Evolutionary conservation across 1,284 basidiomycete species (phyloP).

Genomic region (Puccinia horiana): DNA sequence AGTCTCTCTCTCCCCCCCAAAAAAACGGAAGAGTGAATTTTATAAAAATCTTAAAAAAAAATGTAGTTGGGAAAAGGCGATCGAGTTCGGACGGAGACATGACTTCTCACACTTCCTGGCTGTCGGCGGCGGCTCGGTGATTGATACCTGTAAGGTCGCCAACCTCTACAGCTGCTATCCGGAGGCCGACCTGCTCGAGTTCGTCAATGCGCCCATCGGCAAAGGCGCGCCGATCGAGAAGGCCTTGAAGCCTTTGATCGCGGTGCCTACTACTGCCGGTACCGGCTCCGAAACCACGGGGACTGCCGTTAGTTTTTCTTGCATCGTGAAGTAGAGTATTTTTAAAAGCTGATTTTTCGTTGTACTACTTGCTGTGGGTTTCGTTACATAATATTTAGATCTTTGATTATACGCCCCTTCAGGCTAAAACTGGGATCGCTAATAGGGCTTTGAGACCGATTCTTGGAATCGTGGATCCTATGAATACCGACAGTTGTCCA

Average conservation of each 20-base stretch:
- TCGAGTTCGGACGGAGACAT: slow-evolving; percentile 78
- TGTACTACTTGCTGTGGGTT: too few relatives aligned
- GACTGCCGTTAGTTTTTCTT: slow-evolving; percentile 65
- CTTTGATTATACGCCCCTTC: slow-evolving; percentile 80
- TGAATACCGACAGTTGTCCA: slow-evolving; percentile 81
- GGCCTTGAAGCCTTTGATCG: slow-evolving; percentile 79
- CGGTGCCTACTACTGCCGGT: slow-evolving; percentile 91
- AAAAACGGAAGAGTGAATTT: not conserved
- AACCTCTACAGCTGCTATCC: slow-evolving; percentile 80
- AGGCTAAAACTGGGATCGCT: slow-evolving; percentile 95
- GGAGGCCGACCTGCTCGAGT: slow-evolving; percentile 82
- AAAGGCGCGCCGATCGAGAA: slow-evolving; percentile 82
- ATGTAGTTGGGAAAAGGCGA: slow-evolving; percentile 75
- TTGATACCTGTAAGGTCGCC: slow-evolving; percentile 90
- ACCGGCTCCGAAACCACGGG: slow-evolving; percentile 98
- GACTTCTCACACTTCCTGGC: slow-evolving; percentile 93
- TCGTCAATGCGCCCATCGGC: slow-evolving; percentile 93
- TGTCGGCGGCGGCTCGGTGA: slow-evolving; percentile 91
- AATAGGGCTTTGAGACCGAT: slow-evolving; percentile 85
- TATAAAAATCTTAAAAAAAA: too few relatives aligned
- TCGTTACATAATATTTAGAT: slow-evolving; percentile 63
- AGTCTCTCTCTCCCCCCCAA: not conserved
- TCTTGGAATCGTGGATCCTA: slow-evolving; percentile 80
- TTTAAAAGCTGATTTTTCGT: slow-evolving; percentile 46
- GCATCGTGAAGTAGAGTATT: not conserved